Conservation (phyloP, 441 rosid species). For the Cnidoscolus chayamansa region DNA sequence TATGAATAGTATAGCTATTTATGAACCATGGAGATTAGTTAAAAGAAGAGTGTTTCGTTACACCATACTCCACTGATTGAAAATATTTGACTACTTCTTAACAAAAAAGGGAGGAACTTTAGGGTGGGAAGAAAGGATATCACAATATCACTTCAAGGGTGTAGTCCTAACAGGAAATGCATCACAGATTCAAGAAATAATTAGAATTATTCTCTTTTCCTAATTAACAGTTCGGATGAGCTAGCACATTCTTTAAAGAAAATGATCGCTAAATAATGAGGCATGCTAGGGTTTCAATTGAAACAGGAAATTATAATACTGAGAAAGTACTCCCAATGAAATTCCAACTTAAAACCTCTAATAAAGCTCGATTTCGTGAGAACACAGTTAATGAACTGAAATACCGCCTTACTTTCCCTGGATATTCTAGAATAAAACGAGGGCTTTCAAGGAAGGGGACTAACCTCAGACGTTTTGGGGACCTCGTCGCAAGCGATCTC, state of each 20-base stretch:
- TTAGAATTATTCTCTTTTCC: no score
- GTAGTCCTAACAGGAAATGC: no score
- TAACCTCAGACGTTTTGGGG: conserved; percentile 83
- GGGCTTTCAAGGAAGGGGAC: conserved; percentile 8
- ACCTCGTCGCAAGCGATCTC: conserved; percentile 96
- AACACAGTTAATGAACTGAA: neutral
- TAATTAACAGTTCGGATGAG: no score
- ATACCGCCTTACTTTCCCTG: neutral
- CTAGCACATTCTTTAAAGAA: neutral
- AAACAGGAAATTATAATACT: neutral
- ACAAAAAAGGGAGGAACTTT: no score
- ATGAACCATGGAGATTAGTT: neutral
- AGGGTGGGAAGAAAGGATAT: no score
- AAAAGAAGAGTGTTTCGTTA: neutral
- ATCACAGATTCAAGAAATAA: no score
- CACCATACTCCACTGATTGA: neutral
- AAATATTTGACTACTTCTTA: no score
- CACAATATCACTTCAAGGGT: no score
- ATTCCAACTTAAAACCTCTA: neutral
- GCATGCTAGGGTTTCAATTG: neutral
- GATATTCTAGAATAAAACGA: neutral
- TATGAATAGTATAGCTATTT: neutral
- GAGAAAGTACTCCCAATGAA: neutral
- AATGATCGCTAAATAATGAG: neutral
- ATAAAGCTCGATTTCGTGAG: neutral